A percentile compares a stretch with the other conserved stretches of the same genome.
Evolutionary conservation across 352 stramenopile genomes (phyloP).

Genomic region (Globisporangium canariense): DNA sequence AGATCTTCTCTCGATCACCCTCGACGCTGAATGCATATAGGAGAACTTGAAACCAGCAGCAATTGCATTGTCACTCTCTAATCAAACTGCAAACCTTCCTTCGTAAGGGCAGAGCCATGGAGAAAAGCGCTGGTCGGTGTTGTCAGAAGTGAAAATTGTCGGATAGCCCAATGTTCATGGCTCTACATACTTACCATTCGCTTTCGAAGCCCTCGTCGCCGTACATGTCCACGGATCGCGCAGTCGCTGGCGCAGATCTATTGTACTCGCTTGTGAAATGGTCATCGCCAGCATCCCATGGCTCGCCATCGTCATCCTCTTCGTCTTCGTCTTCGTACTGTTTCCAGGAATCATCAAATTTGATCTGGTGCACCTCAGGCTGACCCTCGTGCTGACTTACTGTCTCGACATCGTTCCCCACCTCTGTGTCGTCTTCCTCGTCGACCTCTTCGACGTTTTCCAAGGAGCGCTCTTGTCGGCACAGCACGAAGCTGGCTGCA

Average conservation of each 20-base stretch:
- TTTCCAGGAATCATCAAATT: conserved; percentile 22
- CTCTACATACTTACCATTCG: conserved; percentile 28
- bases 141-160: background rate
- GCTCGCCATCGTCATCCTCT: conserved; percentile 17
- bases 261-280: conserved; percentile 13
- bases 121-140: background rate
- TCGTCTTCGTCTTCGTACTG: conserved; percentile 37
- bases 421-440: conserved; percentile 8
- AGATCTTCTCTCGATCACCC: background rate
- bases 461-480: conserved; percentile 9
- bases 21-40: background rate
- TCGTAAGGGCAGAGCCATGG: background rate
- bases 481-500: background rate
- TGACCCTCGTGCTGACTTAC: background rate
- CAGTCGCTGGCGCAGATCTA: conserved; percentile 8
- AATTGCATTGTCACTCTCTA: conserved; percentile 2
- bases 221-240: conserved; percentile 34
- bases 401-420: background rate
- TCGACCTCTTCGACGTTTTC: conserved; percentile 17
- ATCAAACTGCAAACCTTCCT: background rate
- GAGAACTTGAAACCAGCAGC: background rate
- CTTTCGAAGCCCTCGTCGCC: conserved; percentile 56
- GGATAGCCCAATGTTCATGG: background rate
- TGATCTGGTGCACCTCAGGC: background rate
- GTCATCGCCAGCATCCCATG: conserved; percentile 7